phyloP scores from a whole-genome alignment of 2,329 filamentous ascomycete species.

The Didymosphaeria variabile region DNA sequence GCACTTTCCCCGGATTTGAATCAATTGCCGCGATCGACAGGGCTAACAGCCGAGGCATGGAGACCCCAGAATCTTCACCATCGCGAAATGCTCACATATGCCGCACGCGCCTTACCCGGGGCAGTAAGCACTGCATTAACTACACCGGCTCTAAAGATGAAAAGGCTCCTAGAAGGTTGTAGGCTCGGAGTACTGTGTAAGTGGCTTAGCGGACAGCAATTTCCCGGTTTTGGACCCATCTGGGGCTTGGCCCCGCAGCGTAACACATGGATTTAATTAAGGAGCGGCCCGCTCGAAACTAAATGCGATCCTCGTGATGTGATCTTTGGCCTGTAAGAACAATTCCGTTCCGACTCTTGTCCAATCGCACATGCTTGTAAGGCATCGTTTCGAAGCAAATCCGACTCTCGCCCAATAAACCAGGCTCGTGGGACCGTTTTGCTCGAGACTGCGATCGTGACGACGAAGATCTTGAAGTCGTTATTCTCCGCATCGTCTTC shows the following conservation, averaged over 20 bases:
- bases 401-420: slow-evolving; percentile 10
- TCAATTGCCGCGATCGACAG: slow-evolving; percentile 6
- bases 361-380: slow-evolving; percentile 50
- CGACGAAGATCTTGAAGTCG: neutral
- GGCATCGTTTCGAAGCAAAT: neutral
- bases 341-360: slow-evolving; percentile 11
- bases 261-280: slow-evolving; percentile 9
- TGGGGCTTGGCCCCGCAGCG: neutral
- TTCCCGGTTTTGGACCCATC: slow-evolving; percentile 3
- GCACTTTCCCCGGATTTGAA: slow-evolving; percentile 5
- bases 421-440: neutral
- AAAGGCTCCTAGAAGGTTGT: slow-evolving; percentile 5
- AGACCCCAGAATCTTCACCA: slow-evolving; percentile 4
- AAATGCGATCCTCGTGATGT: slow-evolving; percentile 9
- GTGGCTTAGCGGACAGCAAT: neutral
- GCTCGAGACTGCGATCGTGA: neutral
- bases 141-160: neutral
- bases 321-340: neutral
- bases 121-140: neutral
- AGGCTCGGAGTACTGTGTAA: neutral
- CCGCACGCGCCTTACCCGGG: neutral
- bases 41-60: slow-evolving; percentile 8
- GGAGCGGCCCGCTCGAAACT: slow-evolving; percentile 8
- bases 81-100: neutral
- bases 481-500: neutral